These are phyloP conservation scores for Paramyrothecium roridum DNA, from an alignment of 2,329 filamentous ascomycete genomes.

Conservation along the genomic window DNA sequence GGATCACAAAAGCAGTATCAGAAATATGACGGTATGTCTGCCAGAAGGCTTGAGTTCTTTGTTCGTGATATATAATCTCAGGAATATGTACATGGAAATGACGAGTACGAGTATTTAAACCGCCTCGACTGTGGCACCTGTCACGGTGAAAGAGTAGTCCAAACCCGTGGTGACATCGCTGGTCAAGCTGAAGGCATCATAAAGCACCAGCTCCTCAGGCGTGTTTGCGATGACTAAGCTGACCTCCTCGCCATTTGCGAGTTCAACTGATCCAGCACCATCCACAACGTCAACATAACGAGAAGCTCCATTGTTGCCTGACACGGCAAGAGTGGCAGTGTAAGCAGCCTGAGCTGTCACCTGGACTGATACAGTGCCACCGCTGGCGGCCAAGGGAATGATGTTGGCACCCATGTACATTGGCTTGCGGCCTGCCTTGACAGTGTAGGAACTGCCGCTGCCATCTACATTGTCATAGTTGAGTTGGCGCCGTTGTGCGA, in stretches of 20 bases:
- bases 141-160: constrained; percentile 32
- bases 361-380: constrained; percentile 25
- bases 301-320: constrained; percentile 18
- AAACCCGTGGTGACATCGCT: constrained; percentile 32
- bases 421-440: constrained; percentile 37
- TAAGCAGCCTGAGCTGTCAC: constrained; percentile 32
- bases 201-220: constrained; percentile 36
- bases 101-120: background rate
- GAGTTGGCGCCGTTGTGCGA: constrained; percentile 26
- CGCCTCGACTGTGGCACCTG: constrained; percentile 22
- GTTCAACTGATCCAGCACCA: constrained; percentile 27
- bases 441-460: constrained; percentile 33
- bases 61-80: too few relatives aligned
- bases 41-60: too few relatives aligned
- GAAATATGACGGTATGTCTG: too few relatives aligned
- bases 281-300: constrained; percentile 32
- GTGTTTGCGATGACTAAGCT: constrained; percentile 47
- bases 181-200: constrained; percentile 37
- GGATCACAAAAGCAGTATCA: too few relatives aligned
- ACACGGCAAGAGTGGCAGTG: constrained; percentile 37
- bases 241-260: constrained; percentile 37
- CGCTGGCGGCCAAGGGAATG: constrained; percentile 35
- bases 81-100: too few relatives aligned
- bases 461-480: constrained; percentile 41
- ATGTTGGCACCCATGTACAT: constrained; percentile 50